Evolutionary conservation across 2,329 filamentous ascomycete genomes (phyloP).

Genomic region (Penicillium sp.): DNA sequence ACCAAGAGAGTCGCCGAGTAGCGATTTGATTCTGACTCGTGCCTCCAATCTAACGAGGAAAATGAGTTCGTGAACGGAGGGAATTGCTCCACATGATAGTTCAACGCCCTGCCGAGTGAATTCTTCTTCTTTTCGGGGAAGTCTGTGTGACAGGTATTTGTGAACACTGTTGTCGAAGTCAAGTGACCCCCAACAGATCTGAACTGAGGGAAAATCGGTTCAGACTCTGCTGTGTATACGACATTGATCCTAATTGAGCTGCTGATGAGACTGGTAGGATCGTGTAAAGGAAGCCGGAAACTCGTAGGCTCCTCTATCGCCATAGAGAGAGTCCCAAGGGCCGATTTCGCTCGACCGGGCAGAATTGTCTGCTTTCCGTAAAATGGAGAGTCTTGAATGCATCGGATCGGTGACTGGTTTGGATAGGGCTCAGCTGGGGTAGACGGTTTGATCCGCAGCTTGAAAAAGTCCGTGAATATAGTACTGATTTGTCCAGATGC

Average conservation of each 20-base stretch:
- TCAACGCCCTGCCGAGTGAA: conserved; percentile 11
- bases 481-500: not conserved
- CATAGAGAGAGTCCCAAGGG: not conserved
- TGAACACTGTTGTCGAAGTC: conserved; percentile 16
- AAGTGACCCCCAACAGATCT: conserved; percentile 15
- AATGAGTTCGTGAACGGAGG: conserved; percentile 10
- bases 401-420: not conserved
- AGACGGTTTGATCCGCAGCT: conserved; percentile 18
- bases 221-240: not conserved
- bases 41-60: conserved; percentile 11
- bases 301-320: not conserved
- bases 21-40: not conserved
- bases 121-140: conserved; percentile 10
- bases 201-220: conserved; percentile 7
- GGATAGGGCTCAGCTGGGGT: conserved; percentile 3
- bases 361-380: not conserved
- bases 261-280: not conserved
- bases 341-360: not conserved
- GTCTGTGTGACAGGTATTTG: not conserved
- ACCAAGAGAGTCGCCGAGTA: conserved; percentile 9
- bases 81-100: conserved; percentile 10
- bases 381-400: not conserved
- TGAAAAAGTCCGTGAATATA: conserved; percentile 11
- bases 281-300: not conserved
- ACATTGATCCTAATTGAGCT: not conserved